phyloP scores from a whole-genome alignment of 176 grass and related monocot genomes.

The Sorghum bicolor region DNA sequence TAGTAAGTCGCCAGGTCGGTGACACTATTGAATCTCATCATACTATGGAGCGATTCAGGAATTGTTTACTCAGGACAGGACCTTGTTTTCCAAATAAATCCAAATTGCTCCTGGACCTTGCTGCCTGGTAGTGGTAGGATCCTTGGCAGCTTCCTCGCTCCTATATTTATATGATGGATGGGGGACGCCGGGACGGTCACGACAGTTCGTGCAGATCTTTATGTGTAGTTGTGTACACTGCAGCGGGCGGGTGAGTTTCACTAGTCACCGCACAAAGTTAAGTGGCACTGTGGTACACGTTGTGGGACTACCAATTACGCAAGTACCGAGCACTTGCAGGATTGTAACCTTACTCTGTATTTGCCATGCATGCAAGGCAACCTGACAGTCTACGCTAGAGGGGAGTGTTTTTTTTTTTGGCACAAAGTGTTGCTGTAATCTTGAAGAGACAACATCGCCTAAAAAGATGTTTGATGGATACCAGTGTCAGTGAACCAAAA shows the following conservation, averaged over 20 bases:
- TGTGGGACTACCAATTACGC: not conserved
- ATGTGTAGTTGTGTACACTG: not conserved
- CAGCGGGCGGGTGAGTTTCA: not conserved
- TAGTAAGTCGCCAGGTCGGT: not conserved
- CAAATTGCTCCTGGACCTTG: not conserved
- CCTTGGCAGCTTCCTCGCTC: not conserved
- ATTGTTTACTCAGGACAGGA: not conserved
- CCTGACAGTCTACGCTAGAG: not conserved
- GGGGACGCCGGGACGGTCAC: too few relatives aligned
- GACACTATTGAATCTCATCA: not conserved
- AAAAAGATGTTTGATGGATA: not conserved
- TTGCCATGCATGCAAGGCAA: not conserved
- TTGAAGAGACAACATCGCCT: not conserved
- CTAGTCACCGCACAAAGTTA: not conserved
- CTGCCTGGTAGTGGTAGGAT: constrained; percentile 9
- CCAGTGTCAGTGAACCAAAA: not conserved
- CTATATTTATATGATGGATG: not conserved
- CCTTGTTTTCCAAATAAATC: not conserved
- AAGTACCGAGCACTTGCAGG: not conserved
- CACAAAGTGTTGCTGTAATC: not conserved
- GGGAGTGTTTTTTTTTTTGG: not conserved
- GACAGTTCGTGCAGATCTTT: not conserved
- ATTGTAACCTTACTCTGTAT: too few relatives aligned
- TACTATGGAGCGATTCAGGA: not conserved
- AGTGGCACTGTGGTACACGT: not conserved